Conservation (phyloP, 495 filamentous ascomycete genomes). For the Aspergillus mulundensis region DNA sequence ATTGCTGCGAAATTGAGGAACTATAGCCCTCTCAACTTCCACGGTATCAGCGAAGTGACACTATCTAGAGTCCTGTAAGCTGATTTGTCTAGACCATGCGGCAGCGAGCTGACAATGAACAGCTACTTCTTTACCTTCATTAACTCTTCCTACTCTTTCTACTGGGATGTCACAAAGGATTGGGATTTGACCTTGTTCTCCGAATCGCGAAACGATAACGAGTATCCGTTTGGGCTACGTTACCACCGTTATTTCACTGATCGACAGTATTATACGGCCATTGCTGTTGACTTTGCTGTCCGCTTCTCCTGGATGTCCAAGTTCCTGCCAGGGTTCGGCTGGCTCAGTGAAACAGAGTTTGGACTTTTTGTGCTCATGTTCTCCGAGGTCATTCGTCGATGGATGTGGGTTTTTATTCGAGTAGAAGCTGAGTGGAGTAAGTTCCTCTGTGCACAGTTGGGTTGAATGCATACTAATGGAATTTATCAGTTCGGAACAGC, state of each 20-base stretch:
- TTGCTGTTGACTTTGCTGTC: constrained; percentile 72
- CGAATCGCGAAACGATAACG: constrained; percentile 42
- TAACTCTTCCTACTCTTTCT: constrained; percentile 91
- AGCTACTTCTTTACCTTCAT: constrained; percentile 62
- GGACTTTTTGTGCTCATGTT: constrained; percentile 83
- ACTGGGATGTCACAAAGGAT: constrained; percentile 95
- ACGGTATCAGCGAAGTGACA: constrained; percentile 52
- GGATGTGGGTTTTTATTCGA: constrained; percentile 96
- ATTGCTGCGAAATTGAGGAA: constrained; percentile 70
- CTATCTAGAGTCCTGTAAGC: constrained; percentile 55
- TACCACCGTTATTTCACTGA: constrained; percentile 64
- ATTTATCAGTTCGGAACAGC: constrained; percentile 48
- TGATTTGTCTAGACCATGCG: not conserved
- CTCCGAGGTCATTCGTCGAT: constrained; percentile 79
- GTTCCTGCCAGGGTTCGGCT: constrained; percentile 72
- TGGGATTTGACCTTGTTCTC: constrained; percentile 91
- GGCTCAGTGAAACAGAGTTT: constrained; percentile 78
- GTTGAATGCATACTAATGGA: constrained; percentile 18
- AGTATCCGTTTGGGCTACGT: constrained; percentile 75
- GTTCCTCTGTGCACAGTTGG: constrained; percentile 16
- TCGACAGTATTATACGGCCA: constrained; percentile 76
- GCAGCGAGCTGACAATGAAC: not conserved
- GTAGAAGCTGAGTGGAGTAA: constrained; percentile 88
- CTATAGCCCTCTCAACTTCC: constrained; percentile 49
- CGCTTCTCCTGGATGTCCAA: constrained; percentile 89